Evolutionary conservation across 208 protist genomes (phyloP), one percentile per base, ranked within the genome.

Genomic region (Trypanosoma melophagium): DNA sequence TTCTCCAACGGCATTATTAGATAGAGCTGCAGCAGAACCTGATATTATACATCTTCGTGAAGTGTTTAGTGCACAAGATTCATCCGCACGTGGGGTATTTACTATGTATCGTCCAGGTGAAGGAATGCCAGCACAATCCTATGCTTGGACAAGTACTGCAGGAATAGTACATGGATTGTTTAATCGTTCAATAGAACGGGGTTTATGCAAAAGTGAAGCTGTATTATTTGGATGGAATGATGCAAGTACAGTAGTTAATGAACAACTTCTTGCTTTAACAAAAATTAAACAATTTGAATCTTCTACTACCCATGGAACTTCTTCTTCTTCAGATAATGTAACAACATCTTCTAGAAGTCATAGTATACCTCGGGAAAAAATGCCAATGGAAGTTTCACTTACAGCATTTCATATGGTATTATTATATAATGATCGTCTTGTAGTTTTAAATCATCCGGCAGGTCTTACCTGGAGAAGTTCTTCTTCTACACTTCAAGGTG

Each of bases 381-480:
- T 69, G 28, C 75, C 83, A 28, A 51, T 71, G n/a, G 64, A 86
- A 12, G 83, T 98, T 55, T 53, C 83, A n/a, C 70, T 97, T 0
- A 97, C 89, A 0, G 92, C 95, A 22, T 98, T 97, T 62, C 96
- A 98, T 77, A 96, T 98, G 63, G 41, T 98, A 13, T 35, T 98
- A n/a, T 40, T 97, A 1, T 98, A 97, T 66, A 69, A 71, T 12
- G 77, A 88, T 35, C 79, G 81, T 13, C 79, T 94, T 42, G 47
- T 95, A 45, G 92, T 96, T 45, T 64, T 96, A 10, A 83, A 89
- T 65, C 86, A 93, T 35, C 89, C 89, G 7, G 66, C 92, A 14
- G 89, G 92, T n/a, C 64, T 93, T 19, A 66, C 84, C 21, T 94
- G 87, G 86, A 60, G 83, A 25, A 40, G 70, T 16, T 41, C 63